phyloP scores from a whole-genome alignment of 495 filamentous ascomycete genomes.

The Neurospora sp. region DNA sequence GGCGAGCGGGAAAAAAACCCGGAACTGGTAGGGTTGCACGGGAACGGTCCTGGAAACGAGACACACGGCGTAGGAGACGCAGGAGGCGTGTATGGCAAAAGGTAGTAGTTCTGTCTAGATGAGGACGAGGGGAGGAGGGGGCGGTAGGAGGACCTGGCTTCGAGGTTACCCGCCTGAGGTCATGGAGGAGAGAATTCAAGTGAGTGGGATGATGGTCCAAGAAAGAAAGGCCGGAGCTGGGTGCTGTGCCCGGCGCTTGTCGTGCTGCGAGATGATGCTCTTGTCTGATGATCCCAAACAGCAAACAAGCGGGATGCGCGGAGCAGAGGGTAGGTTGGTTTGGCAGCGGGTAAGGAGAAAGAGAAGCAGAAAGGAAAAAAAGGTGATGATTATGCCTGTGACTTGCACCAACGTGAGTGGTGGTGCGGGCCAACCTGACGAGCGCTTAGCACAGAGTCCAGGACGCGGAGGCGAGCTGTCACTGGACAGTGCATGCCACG shows the following conservation, averaged over 20 bases:
- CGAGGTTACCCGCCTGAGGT: slow-evolving; percentile 20
- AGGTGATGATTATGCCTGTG: slow-evolving; percentile 3
- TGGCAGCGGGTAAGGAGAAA: slow-evolving; percentile 1
- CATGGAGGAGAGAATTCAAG: slow-evolving; percentile 3
- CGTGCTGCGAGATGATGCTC: slow-evolving; percentile 15
- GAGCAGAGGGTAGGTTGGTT: slow-evolving; percentile 5
- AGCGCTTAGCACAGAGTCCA: slow-evolving; percentile 20
- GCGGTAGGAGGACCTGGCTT: slow-evolving; percentile 16
- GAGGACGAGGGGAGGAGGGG: slow-evolving; percentile 12
- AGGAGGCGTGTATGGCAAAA: slow-evolving; percentile 10
- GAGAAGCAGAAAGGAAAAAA: slow-evolving; percentile 2
- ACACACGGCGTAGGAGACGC: slow-evolving; percentile 29
- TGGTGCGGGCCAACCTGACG: slow-evolving; percentile 11
- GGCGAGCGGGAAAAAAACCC: slow-evolving; percentile 16
- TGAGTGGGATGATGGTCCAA: slow-evolving; percentile 2
- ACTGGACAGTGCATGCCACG: slow-evolving; percentile 16
- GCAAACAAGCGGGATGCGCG: neutral
- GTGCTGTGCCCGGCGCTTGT: slow-evolving; percentile 24
- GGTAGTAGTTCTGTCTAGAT: slow-evolving; percentile 6
- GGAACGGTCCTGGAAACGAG: slow-evolving; percentile 10
- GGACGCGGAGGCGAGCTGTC: slow-evolving; percentile 13
- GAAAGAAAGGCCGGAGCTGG: neutral
- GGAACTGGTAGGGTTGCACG: slow-evolving; percentile 21
- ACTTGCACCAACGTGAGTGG: neutral
- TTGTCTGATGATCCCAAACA: neutral